phyloP scores from a whole-genome alignment of 495 filamentous ascomycete genomes.

The Thermothielavioides terrestris region DNA sequence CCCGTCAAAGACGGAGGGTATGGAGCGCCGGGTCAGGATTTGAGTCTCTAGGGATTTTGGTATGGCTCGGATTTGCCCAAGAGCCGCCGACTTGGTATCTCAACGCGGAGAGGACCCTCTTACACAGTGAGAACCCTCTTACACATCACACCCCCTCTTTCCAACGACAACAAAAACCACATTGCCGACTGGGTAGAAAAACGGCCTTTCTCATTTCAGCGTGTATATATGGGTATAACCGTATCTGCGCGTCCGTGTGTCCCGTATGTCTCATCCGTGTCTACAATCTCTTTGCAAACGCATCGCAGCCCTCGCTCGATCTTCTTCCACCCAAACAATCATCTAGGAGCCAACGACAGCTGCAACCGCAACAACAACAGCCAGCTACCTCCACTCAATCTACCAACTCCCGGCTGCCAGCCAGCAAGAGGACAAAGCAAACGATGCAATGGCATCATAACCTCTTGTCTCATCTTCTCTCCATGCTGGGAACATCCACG shows the following conservation, averaged over 20 bases:
- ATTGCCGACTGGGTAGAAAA: background rate
- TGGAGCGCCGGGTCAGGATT: too few relatives aligned
- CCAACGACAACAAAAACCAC: background rate
- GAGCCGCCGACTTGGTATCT: too few relatives aligned
- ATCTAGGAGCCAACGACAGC: background rate
- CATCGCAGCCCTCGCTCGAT: background rate
- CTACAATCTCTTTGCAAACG: background rate
- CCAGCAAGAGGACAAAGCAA: too few relatives aligned
- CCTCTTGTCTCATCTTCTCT: conserved; percentile 1
- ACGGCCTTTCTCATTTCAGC: background rate
- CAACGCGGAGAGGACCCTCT: too few relatives aligned
- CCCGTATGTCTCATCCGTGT: background rate
- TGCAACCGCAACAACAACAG: background rate
- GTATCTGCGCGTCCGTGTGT: background rate
- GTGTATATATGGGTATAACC: conserved; percentile 2
- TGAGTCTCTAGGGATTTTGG: too few relatives aligned
- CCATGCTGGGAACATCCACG: conserved; percentile 2
- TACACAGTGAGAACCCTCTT: too few relatives aligned
- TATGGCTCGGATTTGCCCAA: too few relatives aligned
- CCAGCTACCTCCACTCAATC: too few relatives aligned
- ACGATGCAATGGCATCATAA: conserved; percentile 8
- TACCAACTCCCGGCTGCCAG: too few relatives aligned
- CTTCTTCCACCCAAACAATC: background rate
- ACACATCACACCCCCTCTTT: too few relatives aligned
- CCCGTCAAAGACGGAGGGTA: too few relatives aligned